Conservation (phyloP, 2,329 filamentous ascomycete species). For the Cylindrodendrum hubeiense region DNA sequence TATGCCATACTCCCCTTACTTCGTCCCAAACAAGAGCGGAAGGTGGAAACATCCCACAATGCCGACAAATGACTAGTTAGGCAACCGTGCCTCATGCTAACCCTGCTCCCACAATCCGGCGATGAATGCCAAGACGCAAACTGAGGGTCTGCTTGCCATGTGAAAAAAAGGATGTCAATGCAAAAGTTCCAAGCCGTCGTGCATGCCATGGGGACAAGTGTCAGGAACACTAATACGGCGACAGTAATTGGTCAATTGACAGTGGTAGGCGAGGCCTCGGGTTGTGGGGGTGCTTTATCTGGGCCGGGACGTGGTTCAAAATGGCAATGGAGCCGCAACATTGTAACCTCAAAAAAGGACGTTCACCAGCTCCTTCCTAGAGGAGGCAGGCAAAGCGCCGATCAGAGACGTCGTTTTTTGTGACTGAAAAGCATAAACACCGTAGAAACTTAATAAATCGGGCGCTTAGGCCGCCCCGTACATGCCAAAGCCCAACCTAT, state of each 20-base stretch:
- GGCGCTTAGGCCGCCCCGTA: too few species aligned
- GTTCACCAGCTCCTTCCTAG: background rate
- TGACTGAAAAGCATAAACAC: background rate
- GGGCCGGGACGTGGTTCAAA: background rate
- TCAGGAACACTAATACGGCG: slow-evolving; percentile 13
- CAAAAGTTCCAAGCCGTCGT: slow-evolving; percentile 11
- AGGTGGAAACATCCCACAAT: background rate
- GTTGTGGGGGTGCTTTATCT: background rate
- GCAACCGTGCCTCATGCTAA: slow-evolving; percentile 1
- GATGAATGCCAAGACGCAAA: background rate
- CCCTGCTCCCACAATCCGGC: slow-evolving; percentile 3
- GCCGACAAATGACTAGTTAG: slow-evolving; percentile 4
- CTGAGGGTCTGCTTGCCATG: too few species aligned
- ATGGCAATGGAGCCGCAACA: background rate
- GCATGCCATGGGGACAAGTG: background rate
- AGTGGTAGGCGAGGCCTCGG: background rate
- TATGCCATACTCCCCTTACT: background rate
- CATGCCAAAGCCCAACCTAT: too few species aligned
- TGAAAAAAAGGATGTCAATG: background rate
- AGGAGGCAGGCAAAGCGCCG: slow-evolving; percentile 1
- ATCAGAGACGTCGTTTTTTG: background rate
- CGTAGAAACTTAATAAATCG: too few species aligned
- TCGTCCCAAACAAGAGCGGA: background rate
- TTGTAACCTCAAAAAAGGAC: background rate
- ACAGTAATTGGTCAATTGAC: slow-evolving; percentile 1